These are phyloP conservation scores for Naganishia randhawae DNA, from an alignment of 768 basidiomycete genomes.

Conservation along the genomic window DNA sequence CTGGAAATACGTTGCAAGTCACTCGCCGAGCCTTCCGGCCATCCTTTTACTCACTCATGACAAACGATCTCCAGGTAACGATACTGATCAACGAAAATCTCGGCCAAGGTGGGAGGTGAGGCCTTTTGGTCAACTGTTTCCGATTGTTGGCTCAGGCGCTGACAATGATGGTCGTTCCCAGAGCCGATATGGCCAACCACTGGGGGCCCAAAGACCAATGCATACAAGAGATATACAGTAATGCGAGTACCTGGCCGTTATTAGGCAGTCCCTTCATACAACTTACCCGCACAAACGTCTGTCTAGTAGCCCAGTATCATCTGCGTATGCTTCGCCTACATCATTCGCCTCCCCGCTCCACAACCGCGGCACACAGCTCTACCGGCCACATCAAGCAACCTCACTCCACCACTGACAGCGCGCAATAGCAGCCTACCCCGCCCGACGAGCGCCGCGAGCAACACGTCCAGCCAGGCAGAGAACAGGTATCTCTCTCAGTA, in stretches of 20 bases:
- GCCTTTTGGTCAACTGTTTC: not conserved
- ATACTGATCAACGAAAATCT: conserved; percentile 9
- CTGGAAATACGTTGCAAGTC: conserved; percentile 18
- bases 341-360: not conserved
- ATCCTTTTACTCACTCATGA: no score
- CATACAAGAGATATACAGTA: conserved; percentile 22
- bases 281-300: no score
- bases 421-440: not conserved
- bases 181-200: conserved; percentile 20
- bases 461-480: not conserved
- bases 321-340: conserved; percentile 12
- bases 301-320: not conserved
- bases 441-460: not conserved
- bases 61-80: not conserved
- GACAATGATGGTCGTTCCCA: not conserved
- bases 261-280: no score
- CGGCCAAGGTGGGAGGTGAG: conserved; percentile 11
- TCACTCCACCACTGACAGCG: not conserved
- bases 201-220: conserved; percentile 2
- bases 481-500: not conserved
- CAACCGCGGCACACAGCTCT: not conserved
- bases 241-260: not conserved
- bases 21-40: not conserved
- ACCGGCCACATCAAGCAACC: not conserved
- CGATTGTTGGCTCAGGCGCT: not conserved